These are phyloP conservation scores for Orbilia blumenaviensis DNA, from an alignment of 2,329 filamentous ascomycete species.

Conservation along the genomic window DNA sequence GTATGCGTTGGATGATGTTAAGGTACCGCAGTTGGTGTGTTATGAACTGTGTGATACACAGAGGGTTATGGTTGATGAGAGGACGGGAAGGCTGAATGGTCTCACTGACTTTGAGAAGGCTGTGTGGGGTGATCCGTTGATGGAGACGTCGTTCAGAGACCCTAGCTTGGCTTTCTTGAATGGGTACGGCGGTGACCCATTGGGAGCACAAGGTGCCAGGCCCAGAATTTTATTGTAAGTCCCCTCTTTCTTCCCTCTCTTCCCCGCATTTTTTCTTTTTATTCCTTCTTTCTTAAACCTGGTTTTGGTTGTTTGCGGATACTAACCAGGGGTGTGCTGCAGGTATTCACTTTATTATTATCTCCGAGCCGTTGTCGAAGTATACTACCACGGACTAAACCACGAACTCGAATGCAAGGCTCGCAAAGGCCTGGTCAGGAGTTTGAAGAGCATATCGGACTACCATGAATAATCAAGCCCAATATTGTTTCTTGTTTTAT, in stretches of 20 bases:
- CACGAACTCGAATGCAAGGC: conserved; percentile 41
- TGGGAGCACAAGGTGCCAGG: conserved; percentile 17
- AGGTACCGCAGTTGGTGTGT: conserved; percentile 66
- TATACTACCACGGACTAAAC: conserved; percentile 45
- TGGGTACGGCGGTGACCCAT: conserved; percentile 55
- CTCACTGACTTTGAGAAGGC: conserved; percentile 57
- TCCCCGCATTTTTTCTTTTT: too few relatives aligned
- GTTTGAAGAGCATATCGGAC: conserved; percentile 44
- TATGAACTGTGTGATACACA: conserved; percentile 64
- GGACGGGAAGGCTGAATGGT: conserved; percentile 53
- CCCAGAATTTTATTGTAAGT: conserved; percentile 45
- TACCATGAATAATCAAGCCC: conserved; percentile 32
- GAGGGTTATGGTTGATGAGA: conserved; percentile 54
- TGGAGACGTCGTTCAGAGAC: conserved; percentile 53
- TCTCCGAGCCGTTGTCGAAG: conserved; percentile 42
- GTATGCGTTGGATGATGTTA: conserved; percentile 67
- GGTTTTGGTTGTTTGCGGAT: background rate
- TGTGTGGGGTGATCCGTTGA: conserved; percentile 56
- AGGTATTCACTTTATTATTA: conserved; percentile 49
- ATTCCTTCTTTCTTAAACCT: too few relatives aligned
- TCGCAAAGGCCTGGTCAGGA: conserved; percentile 40
- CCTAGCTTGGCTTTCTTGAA: conserved; percentile 53
- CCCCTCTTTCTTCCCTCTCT: background rate
- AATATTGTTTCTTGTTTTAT: background rate
- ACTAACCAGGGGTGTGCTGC: background rate